phyloP scores from a whole-genome alignment of 2,329 filamentous ascomycete genomes.

The Stemphylium vesicarium region DNA sequence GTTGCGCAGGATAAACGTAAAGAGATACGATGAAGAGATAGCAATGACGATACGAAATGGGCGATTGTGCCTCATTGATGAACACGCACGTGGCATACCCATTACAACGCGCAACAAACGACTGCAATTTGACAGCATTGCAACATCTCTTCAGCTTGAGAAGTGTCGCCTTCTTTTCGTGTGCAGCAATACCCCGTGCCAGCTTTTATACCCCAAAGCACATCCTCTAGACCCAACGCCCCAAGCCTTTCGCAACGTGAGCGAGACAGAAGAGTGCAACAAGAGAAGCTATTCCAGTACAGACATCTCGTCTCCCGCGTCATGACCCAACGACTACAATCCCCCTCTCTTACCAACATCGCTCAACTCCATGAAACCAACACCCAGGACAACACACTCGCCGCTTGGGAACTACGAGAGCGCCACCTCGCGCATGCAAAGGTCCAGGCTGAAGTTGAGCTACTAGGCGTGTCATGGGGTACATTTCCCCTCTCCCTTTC shows the following conservation, averaged over 20 bases:
- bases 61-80: conserved; percentile 2
- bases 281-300: conserved; percentile 9
- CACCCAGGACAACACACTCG: background rate
- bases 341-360: background rate
- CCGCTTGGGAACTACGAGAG: conserved; percentile 2
- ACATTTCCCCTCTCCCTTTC: background rate
- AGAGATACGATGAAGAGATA: background rate
- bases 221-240: too few relatives aligned
- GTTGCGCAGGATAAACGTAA: background rate
- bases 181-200: background rate
- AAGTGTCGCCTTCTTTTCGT: background rate
- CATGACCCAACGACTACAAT: conserved; percentile 24
- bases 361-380: too few relatives aligned
- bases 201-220: background rate
- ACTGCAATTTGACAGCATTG: background rate
- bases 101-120: conserved; percentile 2
- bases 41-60: background rate
- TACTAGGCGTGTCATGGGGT: conserved; percentile 2
- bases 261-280: background rate
- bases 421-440: background rate
- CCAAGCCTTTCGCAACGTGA: background rate
- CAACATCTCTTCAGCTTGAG: background rate
- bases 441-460: background rate
- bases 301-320: conserved; percentile 26
- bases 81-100: background rate